These are phyloP conservation scores for Didymella sp. DNA, from an alignment of 2,329 filamentous ascomycete genomes.

Conservation along the genomic window DNA sequence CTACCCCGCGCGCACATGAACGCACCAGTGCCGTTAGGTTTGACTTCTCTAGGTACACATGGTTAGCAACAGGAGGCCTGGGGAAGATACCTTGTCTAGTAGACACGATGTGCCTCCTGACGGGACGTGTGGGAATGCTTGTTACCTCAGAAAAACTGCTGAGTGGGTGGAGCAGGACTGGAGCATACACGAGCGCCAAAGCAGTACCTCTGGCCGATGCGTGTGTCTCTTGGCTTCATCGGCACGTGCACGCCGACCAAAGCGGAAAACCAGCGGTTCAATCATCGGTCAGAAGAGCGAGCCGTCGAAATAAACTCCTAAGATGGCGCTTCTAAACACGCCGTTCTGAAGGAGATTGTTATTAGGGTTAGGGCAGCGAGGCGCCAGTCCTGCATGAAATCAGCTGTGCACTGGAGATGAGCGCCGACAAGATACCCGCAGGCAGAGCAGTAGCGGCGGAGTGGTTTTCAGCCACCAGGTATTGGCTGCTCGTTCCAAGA, in stretches of 20 bases:
- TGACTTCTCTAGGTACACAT: slow-evolving; percentile 29
- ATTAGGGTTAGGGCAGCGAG: slow-evolving; percentile 5
- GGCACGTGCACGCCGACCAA: slow-evolving; percentile 32
- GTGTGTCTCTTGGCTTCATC: slow-evolving; percentile 38
- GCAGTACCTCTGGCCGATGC: slow-evolving; percentile 42
- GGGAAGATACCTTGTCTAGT: slow-evolving; percentile 26
- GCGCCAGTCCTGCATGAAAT: slow-evolving; percentile 19
- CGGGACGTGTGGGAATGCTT: slow-evolving; percentile 28
- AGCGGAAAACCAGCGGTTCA: slow-evolving; percentile 19
- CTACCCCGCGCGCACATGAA: slow-evolving; percentile 20
- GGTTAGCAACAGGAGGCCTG: slow-evolving; percentile 22
- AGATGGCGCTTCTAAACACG: slow-evolving; percentile 13
- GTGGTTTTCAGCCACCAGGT: slow-evolving; percentile 23
- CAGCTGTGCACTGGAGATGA: slow-evolving; percentile 16
- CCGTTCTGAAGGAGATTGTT: slow-evolving; percentile 7
- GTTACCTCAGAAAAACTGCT: slow-evolving; percentile 41
- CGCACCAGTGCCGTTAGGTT: slow-evolving; percentile 19
- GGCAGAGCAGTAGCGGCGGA: slow-evolving; percentile 13
- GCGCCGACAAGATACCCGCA: slow-evolving; percentile 2
- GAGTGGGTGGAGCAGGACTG: slow-evolving; percentile 31
- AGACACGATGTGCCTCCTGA: slow-evolving; percentile 35
- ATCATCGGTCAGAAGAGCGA: slow-evolving; percentile 13
- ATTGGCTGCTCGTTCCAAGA: slow-evolving; percentile 30
- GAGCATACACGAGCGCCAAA: slow-evolving; percentile 31
- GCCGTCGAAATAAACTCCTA: slow-evolving; percentile 10